A percentile compares a stretch with the other conserved stretches of the same genome.
Evolutionary conservation across 2,329 filamentous ascomycete species (phyloP).

Genomic region (Aspergillus proliferans): DNA sequence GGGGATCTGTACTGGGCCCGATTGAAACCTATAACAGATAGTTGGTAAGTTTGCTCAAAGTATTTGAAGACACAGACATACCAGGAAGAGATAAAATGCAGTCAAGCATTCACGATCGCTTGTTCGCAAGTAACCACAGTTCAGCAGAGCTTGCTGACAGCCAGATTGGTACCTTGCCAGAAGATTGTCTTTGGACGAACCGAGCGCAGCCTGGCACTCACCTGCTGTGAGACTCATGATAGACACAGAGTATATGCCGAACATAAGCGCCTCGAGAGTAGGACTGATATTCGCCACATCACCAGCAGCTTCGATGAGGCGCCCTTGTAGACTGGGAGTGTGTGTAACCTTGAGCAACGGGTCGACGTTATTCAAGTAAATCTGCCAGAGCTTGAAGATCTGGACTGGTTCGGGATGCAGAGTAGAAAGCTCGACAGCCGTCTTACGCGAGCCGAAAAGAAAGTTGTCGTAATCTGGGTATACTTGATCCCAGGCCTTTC

Average conservation of each 20-base stretch:
- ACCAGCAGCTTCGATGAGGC: slow-evolving; percentile 57
- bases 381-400: slow-evolving; percentile 55
- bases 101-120: slow-evolving; percentile 43
- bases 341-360: slow-evolving; percentile 64
- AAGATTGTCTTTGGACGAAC: slow-evolving; percentile 32
- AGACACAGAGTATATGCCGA: slow-evolving; percentile 58
- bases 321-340: slow-evolving; percentile 58
- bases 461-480: slow-evolving; percentile 43
- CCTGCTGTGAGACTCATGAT: slow-evolving; percentile 50
- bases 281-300: slow-evolving; percentile 50
- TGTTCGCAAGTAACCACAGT: slow-evolving; percentile 37
- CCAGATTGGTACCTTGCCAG: slow-evolving; percentile 39
- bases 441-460: slow-evolving; percentile 45
- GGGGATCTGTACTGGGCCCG: slow-evolving; percentile 55
- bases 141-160: slow-evolving; percentile 43
- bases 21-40: slow-evolving; percentile 47
- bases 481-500: slow-evolving; percentile 42
- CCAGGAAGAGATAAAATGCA: slow-evolving; percentile 50
- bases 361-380: slow-evolving; percentile 64
- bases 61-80: slow-evolving; percentile 25
- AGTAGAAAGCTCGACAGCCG: slow-evolving; percentile 40
- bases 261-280: slow-evolving; percentile 61
- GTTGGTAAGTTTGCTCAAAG: neutral
- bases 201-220: slow-evolving; percentile 46
- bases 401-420: slow-evolving; percentile 60